phyloP scores from a whole-genome alignment of 2,329 filamentous ascomycete genomes.

The Didymella lethalis region DNA sequence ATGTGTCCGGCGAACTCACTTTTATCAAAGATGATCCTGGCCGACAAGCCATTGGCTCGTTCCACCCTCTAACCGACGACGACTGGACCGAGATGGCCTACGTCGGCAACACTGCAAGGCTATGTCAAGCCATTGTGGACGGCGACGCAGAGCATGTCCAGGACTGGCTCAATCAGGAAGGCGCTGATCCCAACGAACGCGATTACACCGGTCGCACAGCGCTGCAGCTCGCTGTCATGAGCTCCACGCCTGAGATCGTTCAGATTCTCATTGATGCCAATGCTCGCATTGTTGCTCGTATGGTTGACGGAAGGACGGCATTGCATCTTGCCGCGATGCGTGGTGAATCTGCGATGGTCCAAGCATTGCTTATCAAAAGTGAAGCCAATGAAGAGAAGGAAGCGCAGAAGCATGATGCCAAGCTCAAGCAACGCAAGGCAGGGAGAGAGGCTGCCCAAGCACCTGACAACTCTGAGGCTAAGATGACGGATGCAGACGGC shows the following conservation, averaged over 20 bases:
- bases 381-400: constrained; percentile 75
- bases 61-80: constrained; percentile 80
- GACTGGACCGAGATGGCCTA: constrained; percentile 95
- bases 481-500: constrained; percentile 36
- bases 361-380: constrained; percentile 76
- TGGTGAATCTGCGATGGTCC: constrained; percentile 73
- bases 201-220: constrained; percentile 70
- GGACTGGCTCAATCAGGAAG: constrained; percentile 73
- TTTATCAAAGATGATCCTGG: constrained; percentile 86
- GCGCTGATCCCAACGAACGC: constrained; percentile 74
- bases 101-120: constrained; percentile 75
- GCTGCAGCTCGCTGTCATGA: constrained; percentile 76
- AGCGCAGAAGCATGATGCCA: constrained; percentile 63
- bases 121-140: constrained; percentile 84
- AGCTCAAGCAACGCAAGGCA: constrained; percentile 46
- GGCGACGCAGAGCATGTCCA: constrained; percentile 73
- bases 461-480: constrained; percentile 18
- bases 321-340: constrained; percentile 81
- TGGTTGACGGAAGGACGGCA: constrained; percentile 82
- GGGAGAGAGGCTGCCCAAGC: constrained; percentile 22
- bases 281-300: constrained; percentile 74
- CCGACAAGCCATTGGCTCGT: constrained; percentile 74
- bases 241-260: constrained; percentile 74
- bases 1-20: constrained; percentile 74
- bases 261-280: constrained; percentile 74